Evolutionary conservation across 2,329 filamentous ascomycete genomes (phyloP).

Genomic region (Penicillium sp.): DNA sequence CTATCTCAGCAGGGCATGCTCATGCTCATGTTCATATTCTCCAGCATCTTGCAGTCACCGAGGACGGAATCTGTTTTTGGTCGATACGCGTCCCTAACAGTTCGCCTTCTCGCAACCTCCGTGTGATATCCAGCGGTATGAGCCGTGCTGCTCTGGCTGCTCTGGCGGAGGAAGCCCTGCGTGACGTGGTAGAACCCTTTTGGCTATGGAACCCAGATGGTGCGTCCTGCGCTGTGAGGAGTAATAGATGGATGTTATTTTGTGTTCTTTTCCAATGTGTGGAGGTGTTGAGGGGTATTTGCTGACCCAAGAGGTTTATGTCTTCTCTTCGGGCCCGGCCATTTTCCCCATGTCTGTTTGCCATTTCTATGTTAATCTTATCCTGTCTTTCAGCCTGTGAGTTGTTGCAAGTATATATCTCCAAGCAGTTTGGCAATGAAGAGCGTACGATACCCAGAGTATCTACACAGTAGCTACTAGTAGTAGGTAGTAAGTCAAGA

Average conservation of each 20-base stretch:
- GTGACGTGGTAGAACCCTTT: conserved; percentile 16
- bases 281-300: conserved; percentile 13
- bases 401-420: conserved; percentile 42
- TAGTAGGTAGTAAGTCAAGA: no score
- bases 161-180: conserved; percentile 18
- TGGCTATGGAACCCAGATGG: conserved; percentile 20
- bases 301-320: conserved; percentile 17
- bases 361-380: conserved; percentile 28
- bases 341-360: conserved; percentile 23
- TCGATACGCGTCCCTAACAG: conserved; percentile 3
- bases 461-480: no score
- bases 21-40: neutral
- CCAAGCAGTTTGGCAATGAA: conserved; percentile 42
- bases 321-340: conserved; percentile 17
- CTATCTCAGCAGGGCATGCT: conserved; percentile 6
- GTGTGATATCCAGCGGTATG: conserved; percentile 16
- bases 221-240: conserved; percentile 11
- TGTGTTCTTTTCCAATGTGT: conserved; percentile 6
- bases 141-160: conserved; percentile 3
- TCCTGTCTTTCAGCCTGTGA: conserved; percentile 29
- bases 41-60: neutral
- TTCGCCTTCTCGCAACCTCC: conserved; percentile 1
- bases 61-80: neutral
- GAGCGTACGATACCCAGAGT: conserved; percentile 41
- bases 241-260: conserved; percentile 18